Evolutionary conservation across 164 flowering plant species (phyloP).

Genomic region (grape (Vitis vinifera)): ASM3070453v1 NC_081811.1:4204001-4204500

Average conservation of each 20-base stretch:
- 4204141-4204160: conserved; percentile 15
- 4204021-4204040: conserved; percentile 14
- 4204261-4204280: conserved; percentile 15
- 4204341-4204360: conserved; percentile 14
- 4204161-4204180: conserved; percentile 7
- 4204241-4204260: conserved; percentile 6
- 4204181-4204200: conserved; percentile 15
- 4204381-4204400: conserved; percentile 27
- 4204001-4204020: conserved; percentile 84
- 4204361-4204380: conserved; percentile 21
- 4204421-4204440: conserved; percentile 33
- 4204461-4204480: conserved; percentile 21
- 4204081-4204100: conserved; percentile 16
- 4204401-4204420: conserved; percentile 26
- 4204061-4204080: conserved; percentile 27
- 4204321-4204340: conserved; percentile 16
- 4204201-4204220: conserved; percentile 20
- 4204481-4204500: conserved; percentile 18
- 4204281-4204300: conserved; percentile 6
- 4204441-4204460: conserved; percentile 37
- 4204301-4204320: conserved; percentile 14
- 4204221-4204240: conserved; percentile 15
- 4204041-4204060: conserved; percentile 21
- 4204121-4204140: conserved; percentile 16
- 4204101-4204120: conserved; percentile 21